Base-by-base conservation (phyloP, 1,284 basidiomycete species). In the Trichosporon coremiiforme region DNA sequence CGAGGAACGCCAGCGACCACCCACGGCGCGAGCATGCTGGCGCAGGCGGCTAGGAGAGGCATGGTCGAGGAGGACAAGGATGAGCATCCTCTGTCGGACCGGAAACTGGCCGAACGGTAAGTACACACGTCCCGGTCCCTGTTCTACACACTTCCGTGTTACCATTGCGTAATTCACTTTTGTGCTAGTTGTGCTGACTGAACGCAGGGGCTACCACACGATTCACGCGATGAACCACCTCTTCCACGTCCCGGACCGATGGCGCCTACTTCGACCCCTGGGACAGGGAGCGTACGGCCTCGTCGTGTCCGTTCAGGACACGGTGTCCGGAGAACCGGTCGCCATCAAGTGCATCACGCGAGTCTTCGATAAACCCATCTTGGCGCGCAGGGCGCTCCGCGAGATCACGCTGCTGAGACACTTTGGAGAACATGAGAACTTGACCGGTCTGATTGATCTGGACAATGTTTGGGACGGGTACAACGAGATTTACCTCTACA, bases 401-500 rank as follows among this genome's bases (percentile, higher is more conserved):
- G 94, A 96, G 83, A 93, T 95, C 73, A 92, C 92, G 2, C 87
- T 96, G 50, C 86, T 96, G 70, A 87, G 94, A 72, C 93, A 95
- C 84, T 94, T 95, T 84, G 88, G 90, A 66, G 88, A 88, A 73
- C 93, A 95, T 78, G 93, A 94, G 83, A 95, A 95, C 82, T 90
- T 95, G 65, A 94, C 93, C 1, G 92, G 80, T 4, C 74, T 95
- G 80, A 91, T 95, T 33, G 93, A 95, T 81, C 77, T 86, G 67
- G 85, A 86, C 74, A 75, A 90, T 66, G 91, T 94, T 69, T 89
- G 91, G 22, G 89, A 89, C 10, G 91, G 92, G 77, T 92, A 93
- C 80, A 92, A 91, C 81, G 94, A 96, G 83, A 90, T 96, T 92
- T 94, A 95, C 83, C 90, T 96, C 73, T 96, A 95, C 84, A 94